Evolutionary conservation across 75 land plant genomes (phyloP).

Genomic region (Selaginella tamariscina): DNA sequence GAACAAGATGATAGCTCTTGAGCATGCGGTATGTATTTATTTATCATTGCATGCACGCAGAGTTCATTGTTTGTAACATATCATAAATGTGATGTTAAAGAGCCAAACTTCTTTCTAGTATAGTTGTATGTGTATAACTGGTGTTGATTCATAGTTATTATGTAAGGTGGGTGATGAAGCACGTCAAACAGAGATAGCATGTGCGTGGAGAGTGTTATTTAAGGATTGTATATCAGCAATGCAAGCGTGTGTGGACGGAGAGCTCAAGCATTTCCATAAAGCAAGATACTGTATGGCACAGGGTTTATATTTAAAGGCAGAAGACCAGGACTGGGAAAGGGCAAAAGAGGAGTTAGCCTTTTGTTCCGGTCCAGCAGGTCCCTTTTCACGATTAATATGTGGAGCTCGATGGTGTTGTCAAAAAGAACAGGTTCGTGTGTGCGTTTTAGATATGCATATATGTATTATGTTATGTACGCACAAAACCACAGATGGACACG

Average conservation of each 20-base stretch:
- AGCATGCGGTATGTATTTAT: too few species aligned
- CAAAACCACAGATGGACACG: background rate
- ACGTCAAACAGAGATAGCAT: slow-evolving; percentile 20
- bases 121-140: slow-evolving; percentile 4
- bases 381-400: slow-evolving; percentile 91
- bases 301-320: slow-evolving; percentile 53
- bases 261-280: slow-evolving; percentile 96
- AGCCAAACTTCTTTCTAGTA: too few species aligned
- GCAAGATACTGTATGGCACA: slow-evolving; percentile 77
- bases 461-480: slow-evolving; percentile 15
- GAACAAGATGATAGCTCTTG: too few species aligned
- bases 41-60: too few species aligned
- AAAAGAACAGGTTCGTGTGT: slow-evolving; percentile 52
- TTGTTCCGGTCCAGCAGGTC: slow-evolving; percentile 89
- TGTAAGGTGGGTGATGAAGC: slow-evolving; percentile 13
- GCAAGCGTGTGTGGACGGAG: slow-evolving; percentile 79
- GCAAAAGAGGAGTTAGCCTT: slow-evolving; percentile 97
- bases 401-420: slow-evolving; percentile 84
- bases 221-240: slow-evolving; percentile 75
- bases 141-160: slow-evolving; percentile 3
- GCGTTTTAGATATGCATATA: too few species aligned
- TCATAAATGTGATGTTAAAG: too few species aligned
- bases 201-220: slow-evolving; percentile 62
- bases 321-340: slow-evolving; percentile 55
- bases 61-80: too few species aligned